A percentile compares a stretch with the other conserved stretches of the same genome.
phyloP scores from a whole-genome alignment of 768 basidiomycete genomes.

The Suillus subluteus region DNA sequence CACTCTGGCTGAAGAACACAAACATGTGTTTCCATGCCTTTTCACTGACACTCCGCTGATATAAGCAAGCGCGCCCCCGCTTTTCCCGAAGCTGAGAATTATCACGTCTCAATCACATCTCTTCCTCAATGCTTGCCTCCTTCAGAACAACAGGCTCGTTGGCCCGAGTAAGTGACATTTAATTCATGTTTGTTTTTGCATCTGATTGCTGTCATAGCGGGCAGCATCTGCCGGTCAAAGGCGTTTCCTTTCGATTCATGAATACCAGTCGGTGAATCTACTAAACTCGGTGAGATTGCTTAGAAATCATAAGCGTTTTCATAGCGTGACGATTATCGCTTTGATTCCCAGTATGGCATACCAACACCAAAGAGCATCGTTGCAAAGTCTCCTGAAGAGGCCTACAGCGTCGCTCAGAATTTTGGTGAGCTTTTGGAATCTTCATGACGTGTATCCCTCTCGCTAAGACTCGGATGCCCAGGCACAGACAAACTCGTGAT shows the following conservation, averaged over 20 bases:
- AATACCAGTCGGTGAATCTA: slow-evolving; percentile 95
- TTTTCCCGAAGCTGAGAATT: slow-evolving; percentile 19
- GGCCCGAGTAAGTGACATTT: slow-evolving; percentile 53
- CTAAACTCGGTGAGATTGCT: slow-evolving; percentile 78
- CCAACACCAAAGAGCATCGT: slow-evolving; percentile 90
- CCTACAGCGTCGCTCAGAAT: slow-evolving; percentile 83
- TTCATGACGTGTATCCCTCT: slow-evolving; percentile 6
- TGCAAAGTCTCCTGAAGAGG: slow-evolving; percentile 89
- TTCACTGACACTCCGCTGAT: slow-evolving; percentile 43
- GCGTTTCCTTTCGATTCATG: slow-evolving; percentile 95
- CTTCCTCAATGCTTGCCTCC: slow-evolving; percentile 61
- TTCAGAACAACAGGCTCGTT: slow-evolving; percentile 66
- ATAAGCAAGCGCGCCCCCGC: slow-evolving; percentile 27
- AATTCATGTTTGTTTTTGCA: not conserved
- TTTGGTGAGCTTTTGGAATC: slow-evolving; percentile 61
- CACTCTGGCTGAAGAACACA: slow-evolving; percentile 54
- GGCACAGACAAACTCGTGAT: slow-evolving; percentile 85
- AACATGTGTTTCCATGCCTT: slow-evolving; percentile 12
- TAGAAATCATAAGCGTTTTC: not conserved
- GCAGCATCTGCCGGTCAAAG: slow-evolving; percentile 78
- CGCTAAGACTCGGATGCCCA: slow-evolving; percentile 32
- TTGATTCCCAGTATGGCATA: slow-evolving; percentile 79
- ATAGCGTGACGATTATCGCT: not conserved
- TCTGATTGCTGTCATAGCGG: slow-evolving; percentile 37
- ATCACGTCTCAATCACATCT: slow-evolving; percentile 14